Evolutionary conservation across 2,329 filamentous ascomycete genomes (phyloP), one percentile per base, ranked within the genome.

Genomic region (Lanzia echinophila): DNA sequence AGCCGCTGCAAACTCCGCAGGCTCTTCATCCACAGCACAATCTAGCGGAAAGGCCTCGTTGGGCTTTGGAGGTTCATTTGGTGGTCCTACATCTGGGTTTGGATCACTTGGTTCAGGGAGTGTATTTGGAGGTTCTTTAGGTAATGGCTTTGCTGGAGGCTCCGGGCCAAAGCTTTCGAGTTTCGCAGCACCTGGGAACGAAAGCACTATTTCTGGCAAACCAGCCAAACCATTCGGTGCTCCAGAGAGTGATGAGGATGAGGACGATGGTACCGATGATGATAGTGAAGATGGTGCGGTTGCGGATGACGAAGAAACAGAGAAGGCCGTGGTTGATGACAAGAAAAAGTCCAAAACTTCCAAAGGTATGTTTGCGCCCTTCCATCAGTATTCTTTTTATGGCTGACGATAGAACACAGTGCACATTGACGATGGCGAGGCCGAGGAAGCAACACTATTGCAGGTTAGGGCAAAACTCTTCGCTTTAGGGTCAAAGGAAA

Each of bases 401-500:
- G 38, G 20, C 42, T 47, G 20, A 24, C 38, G 34, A 28, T 41
- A 43, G 49, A 19, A 47, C 22, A 11, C 44, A 54, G 82, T 84
- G 28, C 73, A 74, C 46, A 81, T 92, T 41, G 87, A 95, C 67
- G 92, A 94, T 49, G 92, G 92, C 53, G 92, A 97, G 71, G 84
- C 90, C 64, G 83, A 83, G 47, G 92, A 97, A 69, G 77, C 77
- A 19, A 92, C 87, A 1, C 73, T 89, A 47, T 81, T 92, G 66
- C 79, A 83, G 43, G 83, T 87, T 56, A 85, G 91, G 60, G 87
- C 89, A 19, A 95, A 95, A 70, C 81, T 97, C 55, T 97, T 89
- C 73, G 80, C 86, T 55, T 87, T 94, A 63, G 83, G 87, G 60
- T 82, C 63, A 5, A 67, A 67, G 58, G 64, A 82, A 59, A 76